A percentile compares a stretch with the other conserved stretches of the same genome.
Conservation (phyloP, 148 eudicot genomes). For the Rhododendron kiyosumense region DNA sequence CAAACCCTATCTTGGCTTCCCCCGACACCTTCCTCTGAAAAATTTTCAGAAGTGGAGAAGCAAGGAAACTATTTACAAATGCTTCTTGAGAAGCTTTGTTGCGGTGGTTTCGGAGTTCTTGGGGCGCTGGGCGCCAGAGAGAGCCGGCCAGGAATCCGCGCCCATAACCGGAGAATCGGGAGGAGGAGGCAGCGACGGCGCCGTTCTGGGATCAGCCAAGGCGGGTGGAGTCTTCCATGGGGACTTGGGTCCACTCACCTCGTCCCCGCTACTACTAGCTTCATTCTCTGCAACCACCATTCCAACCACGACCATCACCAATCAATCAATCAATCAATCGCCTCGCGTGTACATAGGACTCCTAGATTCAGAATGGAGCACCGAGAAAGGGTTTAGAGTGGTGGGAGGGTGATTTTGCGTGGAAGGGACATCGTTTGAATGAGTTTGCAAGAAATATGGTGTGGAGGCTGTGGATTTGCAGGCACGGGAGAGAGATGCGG, state of each 20-base stretch:
- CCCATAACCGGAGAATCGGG: slow-evolving; percentile 36
- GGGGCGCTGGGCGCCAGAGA: slow-evolving; percentile 45
- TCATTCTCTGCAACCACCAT: slow-evolving; percentile 64
- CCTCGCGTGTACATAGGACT: neutral
- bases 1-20: too few relatives aligned
- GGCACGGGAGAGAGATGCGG: neutral
- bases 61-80: too few relatives aligned
- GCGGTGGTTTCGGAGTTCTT: slow-evolving; percentile 27
- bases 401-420: too few relatives aligned
- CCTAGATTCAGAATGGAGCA: neutral
- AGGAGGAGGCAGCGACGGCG: slow-evolving; percentile 14
- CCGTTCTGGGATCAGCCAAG: slow-evolving; percentile 2
- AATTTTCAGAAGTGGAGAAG: too few relatives aligned
- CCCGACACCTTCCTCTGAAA: too few relatives aligned
- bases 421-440: neutral
- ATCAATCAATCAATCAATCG: neutral
- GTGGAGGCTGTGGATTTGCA: neutral
- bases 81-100: neutral
- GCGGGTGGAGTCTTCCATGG: slow-evolving; percentile 67
- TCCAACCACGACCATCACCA: neutral
- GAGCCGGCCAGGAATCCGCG: slow-evolving; percentile 73
- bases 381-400: neutral
- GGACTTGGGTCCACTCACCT: slow-evolving; percentile 40
- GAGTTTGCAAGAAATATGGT: neutral
- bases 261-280: slow-evolving; percentile 18